These are phyloP conservation scores for Mucuna pruriens DNA, from an alignment of 306 rosid species.

Conservation along the genomic window DNA sequence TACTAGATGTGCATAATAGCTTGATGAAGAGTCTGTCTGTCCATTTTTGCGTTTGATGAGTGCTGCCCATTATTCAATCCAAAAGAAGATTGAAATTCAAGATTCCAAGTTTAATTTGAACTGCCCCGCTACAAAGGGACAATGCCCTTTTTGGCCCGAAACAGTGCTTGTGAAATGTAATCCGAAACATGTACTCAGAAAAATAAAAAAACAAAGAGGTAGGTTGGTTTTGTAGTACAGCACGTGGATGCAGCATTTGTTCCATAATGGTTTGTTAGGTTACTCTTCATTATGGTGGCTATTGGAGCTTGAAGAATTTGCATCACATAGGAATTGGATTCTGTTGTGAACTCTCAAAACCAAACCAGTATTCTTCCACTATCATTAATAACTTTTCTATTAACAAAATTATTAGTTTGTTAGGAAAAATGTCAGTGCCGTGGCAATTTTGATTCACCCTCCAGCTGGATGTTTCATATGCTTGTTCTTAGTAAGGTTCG, in stretches of 20 bases:
- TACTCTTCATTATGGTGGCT: neutral
- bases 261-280: neutral
- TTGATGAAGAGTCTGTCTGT: constrained; percentile 22
- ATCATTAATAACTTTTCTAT: neutral
- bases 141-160: constrained; percentile 1
- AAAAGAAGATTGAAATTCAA: constrained; percentile 16
- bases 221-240: neutral
- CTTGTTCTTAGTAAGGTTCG: neutral
- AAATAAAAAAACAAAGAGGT: no score
- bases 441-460: neutral
- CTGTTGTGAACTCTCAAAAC: neutral
- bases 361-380: neutral
- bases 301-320: neutral
- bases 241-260: constrained; percentile 3
- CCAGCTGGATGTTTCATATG: neutral
- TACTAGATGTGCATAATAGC: neutral
- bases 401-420: neutral
- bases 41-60: neutral
- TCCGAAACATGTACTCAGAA: constrained; percentile 1
- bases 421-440: neutral
- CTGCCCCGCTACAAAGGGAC: constrained; percentile 14
- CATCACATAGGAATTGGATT: neutral
- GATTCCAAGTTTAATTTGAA: constrained; percentile 15
- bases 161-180: neutral
- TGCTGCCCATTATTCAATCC: neutral